Conservation (phyloP, 1,139 yeast species). For the Debaryomycetaceae sp. region DNA sequence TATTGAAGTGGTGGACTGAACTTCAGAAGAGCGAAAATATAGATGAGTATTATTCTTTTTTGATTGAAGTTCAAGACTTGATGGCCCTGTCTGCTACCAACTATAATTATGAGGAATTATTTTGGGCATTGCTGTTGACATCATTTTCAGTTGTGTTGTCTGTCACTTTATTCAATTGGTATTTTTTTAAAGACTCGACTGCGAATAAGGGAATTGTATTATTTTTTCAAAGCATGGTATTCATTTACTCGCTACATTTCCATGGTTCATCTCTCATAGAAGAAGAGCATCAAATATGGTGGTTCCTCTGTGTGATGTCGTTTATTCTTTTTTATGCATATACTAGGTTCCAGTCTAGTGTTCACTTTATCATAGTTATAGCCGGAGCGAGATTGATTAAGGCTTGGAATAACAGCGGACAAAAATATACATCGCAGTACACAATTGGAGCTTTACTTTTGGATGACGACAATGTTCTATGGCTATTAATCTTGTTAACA, state of each 20-base stretch:
- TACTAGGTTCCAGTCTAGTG: conserved; percentile 9
- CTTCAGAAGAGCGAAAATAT: conserved; percentile 9
- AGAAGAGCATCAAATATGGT: conserved; percentile 97
- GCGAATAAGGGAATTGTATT: conserved; percentile 14
- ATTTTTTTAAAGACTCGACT: conserved; percentile 13
- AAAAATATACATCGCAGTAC: conserved; percentile 54
- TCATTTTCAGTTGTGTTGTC: conserved; percentile 24
- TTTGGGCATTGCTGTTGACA: conserved; percentile 42
- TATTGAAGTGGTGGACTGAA: conserved; percentile 17
- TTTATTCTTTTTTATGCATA: conserved; percentile 13
- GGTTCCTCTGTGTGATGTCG: conserved; percentile 57
- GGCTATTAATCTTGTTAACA: conserved; percentile 49
- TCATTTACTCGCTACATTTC: conserved; percentile 52
- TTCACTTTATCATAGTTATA: conserved; percentile 28
- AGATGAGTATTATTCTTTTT: conserved; percentile 32
- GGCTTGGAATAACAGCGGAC: conserved; percentile 91
- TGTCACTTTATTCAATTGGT: conserved; percentile 14
- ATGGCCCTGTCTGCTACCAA: conserved; percentile 71
- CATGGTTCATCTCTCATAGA: conserved; percentile 94
- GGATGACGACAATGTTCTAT: conserved; percentile 31
- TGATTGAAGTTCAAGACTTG: conserved; percentile 49
- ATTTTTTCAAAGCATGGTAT: conserved; percentile 29
- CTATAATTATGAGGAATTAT: conserved; percentile 56
- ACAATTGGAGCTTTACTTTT: conserved; percentile 48
- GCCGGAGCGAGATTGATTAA: conserved; percentile 58